Conservation (phyloP, 495 filamentous ascomycete genomes). For the Chaetomidium leptoderma region DNA sequence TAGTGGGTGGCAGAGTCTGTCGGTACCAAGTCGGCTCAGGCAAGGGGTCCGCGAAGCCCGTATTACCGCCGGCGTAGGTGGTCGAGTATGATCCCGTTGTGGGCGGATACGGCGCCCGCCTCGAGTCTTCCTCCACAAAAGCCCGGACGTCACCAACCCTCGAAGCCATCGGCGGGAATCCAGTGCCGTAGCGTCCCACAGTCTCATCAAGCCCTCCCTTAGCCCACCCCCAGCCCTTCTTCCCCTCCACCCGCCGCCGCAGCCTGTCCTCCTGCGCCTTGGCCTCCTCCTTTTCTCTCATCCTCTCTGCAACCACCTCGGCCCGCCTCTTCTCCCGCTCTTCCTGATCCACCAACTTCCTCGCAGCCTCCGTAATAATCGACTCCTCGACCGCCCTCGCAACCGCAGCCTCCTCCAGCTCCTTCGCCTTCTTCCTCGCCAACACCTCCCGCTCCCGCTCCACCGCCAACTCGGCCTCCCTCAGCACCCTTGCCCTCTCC, state of each 20-base stretch:
- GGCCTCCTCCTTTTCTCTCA: background rate
- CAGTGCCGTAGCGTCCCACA: background rate
- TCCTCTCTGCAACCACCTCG: background rate
- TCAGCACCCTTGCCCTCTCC: background rate
- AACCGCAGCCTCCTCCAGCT: background rate
- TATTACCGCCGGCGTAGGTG: background rate
- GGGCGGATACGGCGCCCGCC: background rate
- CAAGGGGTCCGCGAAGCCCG: background rate
- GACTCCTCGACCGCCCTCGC: conserved; percentile 1
- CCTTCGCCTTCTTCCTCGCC: background rate
- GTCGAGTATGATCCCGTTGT: too few species aligned
- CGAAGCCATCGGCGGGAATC: background rate
- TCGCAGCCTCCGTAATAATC: background rate
- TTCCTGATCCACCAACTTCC: background rate
- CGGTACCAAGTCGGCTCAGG: background rate
- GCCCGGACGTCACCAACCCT: background rate
- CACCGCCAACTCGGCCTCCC: background rate
- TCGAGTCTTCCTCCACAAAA: too few species aligned
- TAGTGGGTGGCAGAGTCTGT: background rate
- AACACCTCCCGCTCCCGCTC: background rate
- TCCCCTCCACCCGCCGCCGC: background rate
- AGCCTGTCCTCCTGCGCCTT: background rate
- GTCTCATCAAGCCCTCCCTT: background rate
- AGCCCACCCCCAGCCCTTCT: background rate
- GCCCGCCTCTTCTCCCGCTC: background rate